Base-by-base conservation (phyloP, 2,329 filamentous ascomycete genomes). In the Trichoderma brevicompactum region DNA sequence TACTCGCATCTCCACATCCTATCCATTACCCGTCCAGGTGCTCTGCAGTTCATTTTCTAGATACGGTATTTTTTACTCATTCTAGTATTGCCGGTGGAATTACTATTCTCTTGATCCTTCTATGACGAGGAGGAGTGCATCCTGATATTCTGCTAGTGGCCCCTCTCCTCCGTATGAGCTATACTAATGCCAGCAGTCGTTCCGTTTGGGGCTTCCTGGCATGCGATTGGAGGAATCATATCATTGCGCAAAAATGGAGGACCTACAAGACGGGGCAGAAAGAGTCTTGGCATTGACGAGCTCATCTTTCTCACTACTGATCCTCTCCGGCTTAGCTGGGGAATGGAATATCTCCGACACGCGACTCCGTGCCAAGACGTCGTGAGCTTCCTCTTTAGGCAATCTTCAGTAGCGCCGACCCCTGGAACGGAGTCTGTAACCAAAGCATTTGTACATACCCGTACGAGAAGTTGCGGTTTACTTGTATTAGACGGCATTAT, bases 211-310 rank as follows among this genome's bases (percentile, higher is more conserved):
- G 9, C 40, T 50, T 38, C 8, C 7, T 17, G 13, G 17, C n/a
- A 13, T 32, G 32, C 34, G 48, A 62, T 62, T 62, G 59, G 59
- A 62, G 59, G 59, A 53, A 62, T 63, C 48, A 46, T 46, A 23
- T 63, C 40, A 7, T n/a, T 43, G 60, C 48, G 49, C 9, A 63
- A 38, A 28, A 46, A 46, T 44, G 10, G 28, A 61, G 36, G 36
- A 50, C 15, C 46, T 50, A 15, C 13, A 1, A 8, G 19, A 61
- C 2, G 46, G 36, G 36, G n/a, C 10, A 36, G 5, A 15, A 23
- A 32, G n/a, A 36, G 59, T 8, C 59, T 62, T 62, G 59, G 48
- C 59, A 53, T 12, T 19, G 44, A 8, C 32, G 15, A 49, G 44
- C 43, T 36, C 9, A 9, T 23, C 19, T 17, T 28, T 28, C 23